Evolutionary conservation across 176 grass and related monocot species (phyloP).

Genomic region (Aegilops longissima): DNA sequence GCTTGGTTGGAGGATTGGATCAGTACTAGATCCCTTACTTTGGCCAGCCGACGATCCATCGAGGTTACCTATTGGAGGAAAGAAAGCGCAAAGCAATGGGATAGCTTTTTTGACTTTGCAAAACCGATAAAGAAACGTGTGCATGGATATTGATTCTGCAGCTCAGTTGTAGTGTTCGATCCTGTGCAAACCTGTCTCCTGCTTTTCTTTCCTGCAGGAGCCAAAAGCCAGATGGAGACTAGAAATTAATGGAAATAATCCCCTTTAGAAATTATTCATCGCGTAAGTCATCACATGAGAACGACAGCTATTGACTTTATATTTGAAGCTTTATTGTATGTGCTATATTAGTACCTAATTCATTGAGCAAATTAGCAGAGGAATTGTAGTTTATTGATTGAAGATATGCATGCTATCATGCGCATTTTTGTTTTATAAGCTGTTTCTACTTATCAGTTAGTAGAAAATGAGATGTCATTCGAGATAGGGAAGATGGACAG

Average conservation of each 20-base stretch:
- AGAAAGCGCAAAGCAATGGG: background rate
- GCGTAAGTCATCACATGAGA: constrained; percentile 33
- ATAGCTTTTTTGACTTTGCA: constrained; percentile 39
- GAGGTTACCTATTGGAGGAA: background rate
- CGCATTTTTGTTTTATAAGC: too few relatives aligned
- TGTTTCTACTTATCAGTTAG: too few relatives aligned
- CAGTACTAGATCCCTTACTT: too few relatives aligned
- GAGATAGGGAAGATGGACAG: too few relatives aligned
- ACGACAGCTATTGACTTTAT: constrained; percentile 10
- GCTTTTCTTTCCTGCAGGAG: background rate
- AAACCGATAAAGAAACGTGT: constrained; percentile 23
- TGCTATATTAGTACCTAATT: background rate
- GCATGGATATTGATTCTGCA: background rate
- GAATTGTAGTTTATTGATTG: background rate
- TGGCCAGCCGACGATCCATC: too few relatives aligned
- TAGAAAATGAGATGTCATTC: too few relatives aligned
- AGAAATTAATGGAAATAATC: background rate
- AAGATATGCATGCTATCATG: background rate
- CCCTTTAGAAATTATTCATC: constrained; percentile 6
- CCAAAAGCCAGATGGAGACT: constrained; percentile 28
- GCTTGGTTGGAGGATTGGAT: too few relatives aligned
- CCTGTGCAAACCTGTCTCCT: constrained; percentile 15
- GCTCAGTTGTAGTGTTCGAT: constrained; percentile 14
- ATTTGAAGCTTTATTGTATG: too few relatives aligned
- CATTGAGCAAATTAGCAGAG: background rate